These are phyloP conservation scores for Aspergillus persii DNA, from an alignment of 2,329 filamentous ascomycete species.

Conservation along the genomic window DNA sequence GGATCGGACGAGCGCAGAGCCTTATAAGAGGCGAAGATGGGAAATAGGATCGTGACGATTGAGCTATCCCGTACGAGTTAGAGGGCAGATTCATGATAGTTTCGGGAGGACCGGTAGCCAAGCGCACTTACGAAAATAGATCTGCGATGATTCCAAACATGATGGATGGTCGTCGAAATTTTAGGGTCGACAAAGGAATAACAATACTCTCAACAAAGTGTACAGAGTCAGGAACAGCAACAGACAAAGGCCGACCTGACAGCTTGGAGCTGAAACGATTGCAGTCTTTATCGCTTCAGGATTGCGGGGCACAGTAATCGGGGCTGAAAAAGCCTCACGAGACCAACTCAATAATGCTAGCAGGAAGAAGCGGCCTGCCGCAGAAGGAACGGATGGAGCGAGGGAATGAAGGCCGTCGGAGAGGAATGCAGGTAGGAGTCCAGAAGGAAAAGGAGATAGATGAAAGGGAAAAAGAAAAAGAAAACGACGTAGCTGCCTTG, in stretches of 20 bases:
- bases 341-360: constrained; percentile 6
- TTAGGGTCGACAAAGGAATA: not conserved
- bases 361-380: constrained; percentile 15
- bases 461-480: constrained; percentile 6
- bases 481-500: constrained; percentile 15
- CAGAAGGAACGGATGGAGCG: not conserved
- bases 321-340: constrained; percentile 17
- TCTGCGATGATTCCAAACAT: constrained; percentile 80
- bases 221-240: not conserved
- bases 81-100: not conserved
- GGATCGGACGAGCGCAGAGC: constrained; percentile 90
- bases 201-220: not conserved
- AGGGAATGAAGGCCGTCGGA: not conserved
- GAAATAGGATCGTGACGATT: constrained; percentile 85
- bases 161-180: constrained; percentile 21
- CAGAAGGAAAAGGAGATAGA: constrained; percentile 6
- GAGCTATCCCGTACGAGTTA: constrained; percentile 56
- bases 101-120: not conserved
- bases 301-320: constrained; percentile 18
- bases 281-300: not conserved
- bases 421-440: not conserved
- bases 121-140: constrained; percentile 67
- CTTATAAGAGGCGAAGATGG: constrained; percentile 96
- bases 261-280: constrained; percentile 1
- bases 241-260: not conserved